Percentiles rank a stretch among this genome's conserved stretches.
Evolutionary conservation across 768 basidiomycete species (phyloP).

Genomic region (Rhodotorula graminis): DNA sequence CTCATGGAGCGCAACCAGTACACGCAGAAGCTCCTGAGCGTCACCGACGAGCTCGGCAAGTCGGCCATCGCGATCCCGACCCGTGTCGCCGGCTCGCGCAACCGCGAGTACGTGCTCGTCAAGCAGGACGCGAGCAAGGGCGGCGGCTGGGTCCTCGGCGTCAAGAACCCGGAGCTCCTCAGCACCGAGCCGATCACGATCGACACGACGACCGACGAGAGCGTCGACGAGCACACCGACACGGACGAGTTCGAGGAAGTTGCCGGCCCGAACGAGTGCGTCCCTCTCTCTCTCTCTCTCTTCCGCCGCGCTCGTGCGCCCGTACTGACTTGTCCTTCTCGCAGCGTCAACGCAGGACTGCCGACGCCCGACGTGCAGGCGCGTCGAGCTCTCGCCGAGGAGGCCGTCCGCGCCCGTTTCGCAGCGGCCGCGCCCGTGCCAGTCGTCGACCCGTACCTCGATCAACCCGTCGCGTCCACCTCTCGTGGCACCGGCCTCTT

Average conservation of each 20-base stretch:
- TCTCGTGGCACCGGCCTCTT: slow-evolving; percentile 1
- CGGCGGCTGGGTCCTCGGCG: slow-evolving; percentile 92
- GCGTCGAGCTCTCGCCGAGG: slow-evolving; percentile 27
- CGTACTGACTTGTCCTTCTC: not conserved
- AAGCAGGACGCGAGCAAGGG: slow-evolving; percentile 74
- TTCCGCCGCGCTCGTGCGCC: no score
- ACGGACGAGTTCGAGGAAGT: slow-evolving; percentile 49
- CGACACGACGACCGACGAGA: slow-evolving; percentile 53
- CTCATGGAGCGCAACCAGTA: slow-evolving; percentile 80
- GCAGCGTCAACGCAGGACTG: not conserved
- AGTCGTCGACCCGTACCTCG: slow-evolving; percentile 30
- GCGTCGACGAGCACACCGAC: slow-evolving; percentile 47
- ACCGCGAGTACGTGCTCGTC: slow-evolving; percentile 87
- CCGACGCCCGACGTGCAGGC: slow-evolving; percentile 26
- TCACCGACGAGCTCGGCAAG: slow-evolving; percentile 72
- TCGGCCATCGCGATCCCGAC: slow-evolving; percentile 77
- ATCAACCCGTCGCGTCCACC: slow-evolving; percentile 2
- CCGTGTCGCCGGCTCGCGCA: slow-evolving; percentile 89
- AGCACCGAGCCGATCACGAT: slow-evolving; percentile 75
- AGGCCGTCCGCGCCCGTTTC: slow-evolving; percentile 28
- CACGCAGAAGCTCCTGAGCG: slow-evolving; percentile 85
- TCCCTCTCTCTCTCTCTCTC: not conserved
- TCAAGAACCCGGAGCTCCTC: slow-evolving; percentile 53
- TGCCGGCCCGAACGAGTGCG: slow-evolving; percentile 20
- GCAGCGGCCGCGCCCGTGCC: not conserved